Percentiles rank a stretch among this genome's conserved stretches.
Evolutionary conservation across 306 rosid genomes (phyloP).

Genomic region (Prunus padus): DNA sequence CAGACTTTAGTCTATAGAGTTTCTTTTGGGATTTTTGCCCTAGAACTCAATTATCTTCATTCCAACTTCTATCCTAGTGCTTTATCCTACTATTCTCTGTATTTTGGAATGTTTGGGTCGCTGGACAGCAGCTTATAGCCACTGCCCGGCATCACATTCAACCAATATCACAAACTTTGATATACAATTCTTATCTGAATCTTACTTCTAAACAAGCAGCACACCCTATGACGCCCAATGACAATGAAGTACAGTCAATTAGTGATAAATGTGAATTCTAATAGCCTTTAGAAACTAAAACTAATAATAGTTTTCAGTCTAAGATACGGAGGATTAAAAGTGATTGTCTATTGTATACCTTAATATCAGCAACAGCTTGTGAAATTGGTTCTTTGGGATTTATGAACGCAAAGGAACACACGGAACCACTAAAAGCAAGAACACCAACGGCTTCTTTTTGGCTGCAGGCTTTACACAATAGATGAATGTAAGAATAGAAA

Average conservation of each 20-base stretch:
- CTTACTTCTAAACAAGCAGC: conserved; percentile 6
- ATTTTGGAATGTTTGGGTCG: no score
- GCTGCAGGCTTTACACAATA: conserved; percentile 65
- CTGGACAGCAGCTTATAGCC: no score
- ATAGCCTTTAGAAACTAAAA: not conserved
- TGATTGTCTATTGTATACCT: conserved; percentile 46
- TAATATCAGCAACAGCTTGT: conserved; percentile 71
- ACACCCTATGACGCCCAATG: conserved; percentile 13
- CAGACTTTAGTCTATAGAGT: no score
- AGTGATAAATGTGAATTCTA: conserved; percentile 1
- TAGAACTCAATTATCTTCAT: no score
- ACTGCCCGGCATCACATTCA: no score
- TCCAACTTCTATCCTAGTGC: no score
- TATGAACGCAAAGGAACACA: conserved; percentile 84
- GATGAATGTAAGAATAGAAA: conserved; percentile 25
- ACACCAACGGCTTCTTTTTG: conserved; percentile 62
- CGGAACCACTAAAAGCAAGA: conserved; percentile 59
- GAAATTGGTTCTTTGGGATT: conserved; percentile 72
- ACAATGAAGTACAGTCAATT: conserved; percentile 7
- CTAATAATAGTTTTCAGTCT: not conserved
- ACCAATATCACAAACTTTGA: not conserved
- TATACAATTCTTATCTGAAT: not conserved
- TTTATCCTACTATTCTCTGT: no score
- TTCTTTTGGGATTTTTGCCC: no score
- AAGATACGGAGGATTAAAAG: not conserved